Percentiles rank a stretch among this genome's conserved stretches.
phyloP scores from a whole-genome alignment of 2,329 filamentous ascomycete genomes.

The Aspergillus terreus region DNA sequence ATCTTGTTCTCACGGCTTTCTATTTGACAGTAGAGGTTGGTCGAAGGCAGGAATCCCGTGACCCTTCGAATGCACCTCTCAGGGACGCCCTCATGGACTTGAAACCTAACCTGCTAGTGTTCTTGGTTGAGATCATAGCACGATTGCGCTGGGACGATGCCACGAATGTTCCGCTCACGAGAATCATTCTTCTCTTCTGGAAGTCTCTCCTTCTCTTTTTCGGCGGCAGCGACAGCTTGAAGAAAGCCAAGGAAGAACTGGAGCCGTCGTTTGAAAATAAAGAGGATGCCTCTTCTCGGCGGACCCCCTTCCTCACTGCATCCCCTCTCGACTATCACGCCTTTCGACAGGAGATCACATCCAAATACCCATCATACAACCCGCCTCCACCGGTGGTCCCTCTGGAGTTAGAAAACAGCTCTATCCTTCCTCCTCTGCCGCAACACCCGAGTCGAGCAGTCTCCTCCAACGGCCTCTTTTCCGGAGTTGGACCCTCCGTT shows the following conservation, averaged over 20 bases:
- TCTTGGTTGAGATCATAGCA: conserved; percentile 66
- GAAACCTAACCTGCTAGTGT: conserved; percentile 66
- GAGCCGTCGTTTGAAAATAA: conserved; percentile 50
- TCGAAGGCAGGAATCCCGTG: conserved; percentile 31
- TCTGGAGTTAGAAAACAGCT: conserved; percentile 85
- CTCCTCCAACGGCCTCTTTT: conserved; percentile 60
- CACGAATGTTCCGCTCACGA: conserved; percentile 54
- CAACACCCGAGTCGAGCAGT: conserved; percentile 65
- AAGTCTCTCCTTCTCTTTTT: conserved; percentile 85
- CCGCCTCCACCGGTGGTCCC: conserved; percentile 80
- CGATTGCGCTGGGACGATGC: conserved; percentile 67
- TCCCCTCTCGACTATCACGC: conserved; percentile 94
- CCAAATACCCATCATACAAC: conserved; percentile 95
- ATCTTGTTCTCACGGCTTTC: conserved; percentile 40
- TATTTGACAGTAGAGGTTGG: conserved; percentile 42
- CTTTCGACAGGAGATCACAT: conserved; percentile 94
- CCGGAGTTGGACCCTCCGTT: conserved; percentile 49
- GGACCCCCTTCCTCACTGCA: conserved; percentile 79
- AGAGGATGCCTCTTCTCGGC: conserved; percentile 46
- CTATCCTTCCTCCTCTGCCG: conserved; percentile 78
- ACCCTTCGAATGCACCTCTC: conserved; percentile 21
- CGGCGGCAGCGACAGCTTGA: conserved; percentile 71
- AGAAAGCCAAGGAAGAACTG: conserved; percentile 69
- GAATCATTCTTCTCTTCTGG: conserved; percentile 83
- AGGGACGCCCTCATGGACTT: conserved; percentile 48